These are phyloP conservation scores for Mucuna pruriens DNA, from an alignment of 306 rosid genomes.

Conservation along the genomic window DNA sequence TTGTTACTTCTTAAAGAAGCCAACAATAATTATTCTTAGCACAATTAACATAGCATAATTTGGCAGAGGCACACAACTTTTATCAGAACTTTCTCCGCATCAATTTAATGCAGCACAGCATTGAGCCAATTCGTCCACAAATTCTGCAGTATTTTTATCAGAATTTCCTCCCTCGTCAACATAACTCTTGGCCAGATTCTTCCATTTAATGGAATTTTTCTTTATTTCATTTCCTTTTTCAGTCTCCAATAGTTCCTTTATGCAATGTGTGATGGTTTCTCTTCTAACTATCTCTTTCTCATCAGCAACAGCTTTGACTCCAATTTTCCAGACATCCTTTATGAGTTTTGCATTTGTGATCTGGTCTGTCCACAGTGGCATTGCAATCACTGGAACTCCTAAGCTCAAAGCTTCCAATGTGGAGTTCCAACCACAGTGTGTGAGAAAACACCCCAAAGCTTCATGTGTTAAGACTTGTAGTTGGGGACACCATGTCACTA, in stretches of 20 bases:
- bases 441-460: conserved; percentile 37
- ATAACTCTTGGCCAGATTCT: conserved; percentile 24
- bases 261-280: conserved; percentile 23
- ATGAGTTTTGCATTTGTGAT: conserved; percentile 25
- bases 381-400: conserved; percentile 40
- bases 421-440: conserved; percentile 44
- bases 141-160: conserved; percentile 28
- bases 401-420: conserved; percentile 36
- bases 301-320: conserved; percentile 32
- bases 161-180: conserved; percentile 41
- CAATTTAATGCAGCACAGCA: not conserved
- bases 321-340: conserved; percentile 29
- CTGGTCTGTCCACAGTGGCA: conserved; percentile 41
- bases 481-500: conserved; percentile 37
- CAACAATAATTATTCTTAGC: not conserved
- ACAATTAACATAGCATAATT: not conserved
- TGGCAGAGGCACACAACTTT: not conserved
- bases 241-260: conserved; percentile 28
- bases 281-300: conserved; percentile 25
- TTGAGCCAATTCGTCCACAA: conserved; percentile 16
- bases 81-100: not conserved
- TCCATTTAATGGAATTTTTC: conserved; percentile 35
- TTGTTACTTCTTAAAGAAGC: not conserved
- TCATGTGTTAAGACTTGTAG: conserved; percentile 33
- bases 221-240: conserved; percentile 19